Evolutionary conservation across 2,329 filamentous ascomycete species (phyloP).

Genomic region (Talaromyces pinophilus): DNA sequence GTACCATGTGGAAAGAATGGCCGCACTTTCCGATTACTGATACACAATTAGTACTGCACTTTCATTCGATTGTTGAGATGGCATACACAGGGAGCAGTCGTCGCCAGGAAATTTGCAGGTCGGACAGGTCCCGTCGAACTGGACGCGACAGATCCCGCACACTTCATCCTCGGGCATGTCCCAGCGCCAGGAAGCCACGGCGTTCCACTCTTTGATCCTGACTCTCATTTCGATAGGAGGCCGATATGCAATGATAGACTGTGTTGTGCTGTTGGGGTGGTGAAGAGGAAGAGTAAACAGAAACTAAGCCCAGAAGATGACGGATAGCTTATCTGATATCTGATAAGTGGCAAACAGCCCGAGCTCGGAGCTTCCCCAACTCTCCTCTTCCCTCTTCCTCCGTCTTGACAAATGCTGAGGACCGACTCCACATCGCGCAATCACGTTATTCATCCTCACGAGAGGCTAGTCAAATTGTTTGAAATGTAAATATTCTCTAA

Average conservation of each 20-base stretch:
- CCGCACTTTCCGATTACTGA: constrained; percentile 93
- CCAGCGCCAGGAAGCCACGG: constrained; percentile 96
- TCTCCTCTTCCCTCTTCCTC: not conserved
- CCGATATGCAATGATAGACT: not conserved
- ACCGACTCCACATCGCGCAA: constrained; percentile 14
- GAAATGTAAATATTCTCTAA: not conserved
- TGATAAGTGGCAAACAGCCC: not conserved
- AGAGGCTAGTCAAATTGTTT: not conserved
- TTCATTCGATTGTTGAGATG: not conserved
- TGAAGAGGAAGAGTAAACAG: not conserved
- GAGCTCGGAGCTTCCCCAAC: constrained; percentile 13
- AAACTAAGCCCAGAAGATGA: not conserved
- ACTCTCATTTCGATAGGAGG: constrained; percentile 72
- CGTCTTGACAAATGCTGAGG: not conserved
- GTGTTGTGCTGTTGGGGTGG: not conserved
- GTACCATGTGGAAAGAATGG: constrained; percentile 95
- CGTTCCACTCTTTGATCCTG: constrained; percentile 88
- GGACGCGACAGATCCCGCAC: constrained; percentile 96
- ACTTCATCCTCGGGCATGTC: constrained; percentile 96
- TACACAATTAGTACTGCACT: constrained; percentile 10
- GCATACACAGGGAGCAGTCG: constrained; percentile 79
- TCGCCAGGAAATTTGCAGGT: constrained; percentile 98
- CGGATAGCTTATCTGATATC: constrained; percentile 2
- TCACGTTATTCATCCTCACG: not conserved
- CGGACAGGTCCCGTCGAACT: constrained; percentile 96